Evolutionary conservation across 1,139 yeast species (phyloP), one percentile per base, ranked within the genome.

Genomic region (Saccharomycopsis hybrid): DNA sequence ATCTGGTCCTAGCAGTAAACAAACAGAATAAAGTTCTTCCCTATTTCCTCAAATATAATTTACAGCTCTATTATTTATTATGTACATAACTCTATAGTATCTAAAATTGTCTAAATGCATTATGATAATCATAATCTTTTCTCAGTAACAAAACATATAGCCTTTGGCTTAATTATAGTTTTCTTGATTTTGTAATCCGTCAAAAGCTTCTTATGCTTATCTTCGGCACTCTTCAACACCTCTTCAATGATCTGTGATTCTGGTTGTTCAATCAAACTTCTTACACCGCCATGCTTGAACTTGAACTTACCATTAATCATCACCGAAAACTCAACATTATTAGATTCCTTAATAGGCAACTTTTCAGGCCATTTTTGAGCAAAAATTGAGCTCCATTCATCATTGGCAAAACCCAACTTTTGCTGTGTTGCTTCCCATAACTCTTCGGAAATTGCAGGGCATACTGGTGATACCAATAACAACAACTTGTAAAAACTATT

Each of bases 401-500:
- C 61, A 61, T 33, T 60, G 2, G 30, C 11, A 18, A 18, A 18
- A 18, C 18, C 18, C 4, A 41, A 32, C 18, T 65, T 62, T 1
- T 54, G 46, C 8, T 67, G 70, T 2, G 86, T 59, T 1, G 64
- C 57, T 54, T 83, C 86, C 82, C 94, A 84, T 40, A 85, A 75
- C 65, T 92, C 97, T 60, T 90, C 97, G 0, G 90, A 78, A 4
- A 80, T 74, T 11, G 83, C 76, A 0, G 98, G 98, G 0, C 86
- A 76, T 0, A 88, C 82, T 0, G 95, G 95, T 0, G 89, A 70
- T 69, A 83, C 76, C 7, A 77, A 61, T 13, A 77, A 68, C 41
- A 86, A 60, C 11, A 90, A 66, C 48, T 76, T 78, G 57, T 73
- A 70, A 55, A 74, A 74, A 0, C 78, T 68, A 47, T 77, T 75